Conservation (phyloP, 2,329 filamentous ascomycete species). For the Alternaria angustiovoidea region DNA sequence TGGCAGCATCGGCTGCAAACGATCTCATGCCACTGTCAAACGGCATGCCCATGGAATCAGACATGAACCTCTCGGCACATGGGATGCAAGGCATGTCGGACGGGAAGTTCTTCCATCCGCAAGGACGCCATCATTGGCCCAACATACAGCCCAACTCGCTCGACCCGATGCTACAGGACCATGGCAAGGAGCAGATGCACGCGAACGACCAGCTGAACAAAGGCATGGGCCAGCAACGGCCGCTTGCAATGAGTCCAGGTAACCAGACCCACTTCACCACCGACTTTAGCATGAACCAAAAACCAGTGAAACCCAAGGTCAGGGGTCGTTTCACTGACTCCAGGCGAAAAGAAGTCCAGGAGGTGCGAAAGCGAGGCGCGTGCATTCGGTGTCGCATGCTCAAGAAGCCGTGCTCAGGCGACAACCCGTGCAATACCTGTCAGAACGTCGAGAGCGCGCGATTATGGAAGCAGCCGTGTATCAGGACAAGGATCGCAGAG, state of each 20-base stretch:
- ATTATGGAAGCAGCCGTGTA: constrained; percentile 67
- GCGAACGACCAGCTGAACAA: constrained; percentile 35
- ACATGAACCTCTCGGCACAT: constrained; percentile 39
- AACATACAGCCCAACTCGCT: constrained; percentile 39
- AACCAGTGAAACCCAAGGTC: constrained; percentile 56
- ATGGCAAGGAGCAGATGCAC: constrained; percentile 36
- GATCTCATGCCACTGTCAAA: constrained; percentile 50
- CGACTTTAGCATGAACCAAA: constrained; percentile 51
- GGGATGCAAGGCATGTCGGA: constrained; percentile 42
- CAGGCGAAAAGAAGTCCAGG: constrained; percentile 66
- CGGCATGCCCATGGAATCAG: constrained; percentile 46
- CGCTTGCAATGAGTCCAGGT: constrained; percentile 50
- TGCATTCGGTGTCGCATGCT: constrained; percentile 71
- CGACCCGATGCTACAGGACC: constrained; percentile 48
- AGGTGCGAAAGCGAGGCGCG: constrained; percentile 67
- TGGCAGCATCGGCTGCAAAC: constrained; percentile 52
- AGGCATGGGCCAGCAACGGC: constrained; percentile 40
- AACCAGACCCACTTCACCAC: constrained; percentile 50
- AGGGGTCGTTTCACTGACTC: constrained; percentile 65
- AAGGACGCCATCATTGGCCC: constrained; percentile 43
- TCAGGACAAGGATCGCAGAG: constrained; percentile 65
- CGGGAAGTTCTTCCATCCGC: constrained; percentile 43
- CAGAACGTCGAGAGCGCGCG: constrained; percentile 67
- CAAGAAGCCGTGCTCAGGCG: constrained; percentile 69
- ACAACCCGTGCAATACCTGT: constrained; percentile 67